Conservation (phyloP, 768 basidiomycete species). For the Rhodotorula graminis region DNA sequence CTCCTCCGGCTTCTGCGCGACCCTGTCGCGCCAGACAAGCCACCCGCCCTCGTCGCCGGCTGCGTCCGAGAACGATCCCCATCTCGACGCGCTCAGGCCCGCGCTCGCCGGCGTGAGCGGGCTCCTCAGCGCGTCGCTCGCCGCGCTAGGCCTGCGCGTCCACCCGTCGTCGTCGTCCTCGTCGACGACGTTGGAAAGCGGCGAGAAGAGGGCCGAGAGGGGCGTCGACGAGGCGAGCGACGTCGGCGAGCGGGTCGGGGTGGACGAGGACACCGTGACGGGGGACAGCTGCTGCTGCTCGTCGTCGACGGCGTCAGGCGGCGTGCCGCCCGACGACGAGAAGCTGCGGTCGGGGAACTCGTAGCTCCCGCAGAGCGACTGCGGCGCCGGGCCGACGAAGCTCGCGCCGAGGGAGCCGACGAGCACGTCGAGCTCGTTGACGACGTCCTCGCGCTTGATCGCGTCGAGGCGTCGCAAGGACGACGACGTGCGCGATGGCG, state of each 20-base stretch:
- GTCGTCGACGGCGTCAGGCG: background rate
- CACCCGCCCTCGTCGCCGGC: background rate
- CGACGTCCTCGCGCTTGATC: background rate
- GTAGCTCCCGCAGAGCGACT: background rate
- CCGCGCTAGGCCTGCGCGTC: background rate
- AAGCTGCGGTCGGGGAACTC: conserved; percentile 7
- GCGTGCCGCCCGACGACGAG: background rate
- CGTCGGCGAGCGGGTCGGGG: background rate
- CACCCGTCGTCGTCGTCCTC: no score
- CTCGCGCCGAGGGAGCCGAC: background rate
- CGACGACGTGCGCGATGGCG: background rate
- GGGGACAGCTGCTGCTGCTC: background rate
- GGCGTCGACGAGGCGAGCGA: no score
- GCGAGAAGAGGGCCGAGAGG: background rate
- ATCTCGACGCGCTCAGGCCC: no score
- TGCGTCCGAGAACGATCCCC: background rate
- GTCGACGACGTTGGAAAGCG: no score
- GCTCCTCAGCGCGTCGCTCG: background rate
- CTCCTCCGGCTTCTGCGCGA: background rate
- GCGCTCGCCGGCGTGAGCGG: background rate
- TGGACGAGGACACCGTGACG: no score
- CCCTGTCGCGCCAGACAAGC: background rate
- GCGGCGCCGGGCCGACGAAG: background rate
- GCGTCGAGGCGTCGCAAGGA: background rate
- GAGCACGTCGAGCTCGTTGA: conserved; percentile 3